phyloP scores from a whole-genome alignment of 805 yeast species.

The Candida boidinii region DNA sequence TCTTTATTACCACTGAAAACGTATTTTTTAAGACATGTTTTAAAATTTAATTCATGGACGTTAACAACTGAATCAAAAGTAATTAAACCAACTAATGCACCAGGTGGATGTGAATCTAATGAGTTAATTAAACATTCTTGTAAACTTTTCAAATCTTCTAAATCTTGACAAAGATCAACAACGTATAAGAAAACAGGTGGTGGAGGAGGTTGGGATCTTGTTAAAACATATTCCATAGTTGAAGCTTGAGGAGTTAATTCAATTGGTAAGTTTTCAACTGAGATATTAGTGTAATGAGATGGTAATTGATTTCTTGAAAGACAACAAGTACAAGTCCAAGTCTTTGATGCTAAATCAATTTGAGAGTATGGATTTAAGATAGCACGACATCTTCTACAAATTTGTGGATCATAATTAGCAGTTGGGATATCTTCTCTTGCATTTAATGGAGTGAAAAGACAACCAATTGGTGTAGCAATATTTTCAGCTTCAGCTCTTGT shows the following conservation, averaged over 20 bases:
- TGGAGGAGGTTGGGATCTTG: slow-evolving; percentile 48
- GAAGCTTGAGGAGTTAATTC: slow-evolving; percentile 64
- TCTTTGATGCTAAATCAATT: slow-evolving; percentile 63
- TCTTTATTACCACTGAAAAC: slow-evolving; percentile 89
- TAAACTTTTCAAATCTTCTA: slow-evolving; percentile 75
- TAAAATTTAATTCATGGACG: slow-evolving; percentile 67
- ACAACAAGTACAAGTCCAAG: slow-evolving; percentile 88
- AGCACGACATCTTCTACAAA: slow-evolving; percentile 79
- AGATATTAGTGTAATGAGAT: slow-evolving; percentile 67
- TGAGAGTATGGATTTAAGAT: slow-evolving; percentile 83
- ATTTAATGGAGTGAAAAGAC: slow-evolving; percentile 90
- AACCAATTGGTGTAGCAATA: slow-evolving; percentile 89
- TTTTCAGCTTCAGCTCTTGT: slow-evolving; percentile 84
- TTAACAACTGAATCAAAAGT: slow-evolving; percentile 88
- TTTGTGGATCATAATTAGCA: slow-evolving; percentile 78
- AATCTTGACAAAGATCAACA: slow-evolving; percentile 84
- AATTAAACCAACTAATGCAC: slow-evolving; percentile 79
- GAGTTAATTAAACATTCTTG: slow-evolving; percentile 74
- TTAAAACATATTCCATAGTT: slow-evolving; percentile 78
- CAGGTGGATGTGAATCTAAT: slow-evolving; percentile 76
- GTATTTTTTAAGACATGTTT: slow-evolving; percentile 61
- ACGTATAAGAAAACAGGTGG: slow-evolving; percentile 87
- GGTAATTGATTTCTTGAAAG: slow-evolving; percentile 72
- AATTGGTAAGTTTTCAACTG: slow-evolving; percentile 70
- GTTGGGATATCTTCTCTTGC: slow-evolving; percentile 67